Percentiles rank a stretch among this genome's conserved stretches.
phyloP scores from a whole-genome alignment of 805 yeast species.

The Kurtzmaniella cleridarum region DNA sequence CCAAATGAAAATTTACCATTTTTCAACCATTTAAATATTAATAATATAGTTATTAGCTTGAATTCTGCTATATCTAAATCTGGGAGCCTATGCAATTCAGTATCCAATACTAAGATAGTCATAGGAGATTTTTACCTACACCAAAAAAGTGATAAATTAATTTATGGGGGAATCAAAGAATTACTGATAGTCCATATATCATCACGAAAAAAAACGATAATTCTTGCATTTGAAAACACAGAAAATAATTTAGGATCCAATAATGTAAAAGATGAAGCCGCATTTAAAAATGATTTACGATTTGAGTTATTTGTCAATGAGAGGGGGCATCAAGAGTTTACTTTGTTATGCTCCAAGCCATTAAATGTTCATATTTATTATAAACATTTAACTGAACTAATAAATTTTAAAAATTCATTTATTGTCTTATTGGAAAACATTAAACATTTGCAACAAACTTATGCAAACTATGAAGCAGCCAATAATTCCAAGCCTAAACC shows the following conservation, averaged over 20 bases:
- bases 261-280: slow-evolving; percentile 4
- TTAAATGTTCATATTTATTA: slow-evolving; percentile 21
- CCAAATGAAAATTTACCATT: slow-evolving; percentile 14
- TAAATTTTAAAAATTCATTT: slow-evolving; percentile 19
- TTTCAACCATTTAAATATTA: slow-evolving; percentile 36
- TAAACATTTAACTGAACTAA: slow-evolving; percentile 17
- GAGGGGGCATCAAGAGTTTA: slow-evolving; percentile 20
- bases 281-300: slow-evolving; percentile 43
- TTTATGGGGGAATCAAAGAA: slow-evolving; percentile 44
- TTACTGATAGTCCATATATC: slow-evolving; percentile 18
- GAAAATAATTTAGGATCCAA: slow-evolving; percentile 10
- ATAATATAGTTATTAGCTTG: slow-evolving; percentile 34
- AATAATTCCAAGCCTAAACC: neutral
- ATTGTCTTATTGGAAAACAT: slow-evolving; percentile 10
- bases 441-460: slow-evolving; percentile 13
- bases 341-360: slow-evolving; percentile 41
- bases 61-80: slow-evolving; percentile 38
- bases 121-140: slow-evolving; percentile 31
- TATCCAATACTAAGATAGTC: slow-evolving; percentile 19
- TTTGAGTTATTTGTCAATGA: slow-evolving; percentile 40
- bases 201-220: no score
- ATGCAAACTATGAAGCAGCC: slow-evolving; percentile 6
- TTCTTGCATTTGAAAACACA: neutral
- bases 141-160: slow-evolving; percentile 36
- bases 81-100: slow-evolving; percentile 39